Conservation (phyloP, 805 yeast species). For the Candida yuanshanica region DNA sequence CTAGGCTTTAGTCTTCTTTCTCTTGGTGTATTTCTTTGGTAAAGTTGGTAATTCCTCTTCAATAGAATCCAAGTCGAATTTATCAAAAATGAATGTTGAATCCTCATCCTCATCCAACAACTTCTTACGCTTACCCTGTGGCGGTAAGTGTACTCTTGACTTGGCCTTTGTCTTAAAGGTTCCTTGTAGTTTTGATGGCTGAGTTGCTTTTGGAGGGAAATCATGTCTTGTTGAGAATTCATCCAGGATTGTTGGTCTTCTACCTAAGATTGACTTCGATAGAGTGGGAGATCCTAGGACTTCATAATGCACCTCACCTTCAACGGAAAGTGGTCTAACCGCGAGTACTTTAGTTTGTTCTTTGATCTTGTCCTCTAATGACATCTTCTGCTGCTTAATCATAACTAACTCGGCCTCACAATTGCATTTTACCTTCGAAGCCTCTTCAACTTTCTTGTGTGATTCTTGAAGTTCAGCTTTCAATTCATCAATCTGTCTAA, state of each 20-base stretch:
- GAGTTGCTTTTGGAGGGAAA: background rate
- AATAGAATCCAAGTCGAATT: conserved; percentile 18
- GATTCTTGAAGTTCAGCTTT: background rate
- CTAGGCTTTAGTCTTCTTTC: conserved; percentile 15
- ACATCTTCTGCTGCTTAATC: background rate
- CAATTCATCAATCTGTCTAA: conserved; percentile 4
- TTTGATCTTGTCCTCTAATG: conserved; percentile 8
- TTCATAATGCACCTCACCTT: too few relatives aligned
- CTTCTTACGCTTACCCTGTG: conserved; percentile 22
- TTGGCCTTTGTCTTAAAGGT: background rate
- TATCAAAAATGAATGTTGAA: conserved; percentile 12
- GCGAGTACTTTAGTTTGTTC: background rate
- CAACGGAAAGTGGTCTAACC: background rate
- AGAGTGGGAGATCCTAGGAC: too few relatives aligned
- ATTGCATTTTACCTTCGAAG: too few relatives aligned
- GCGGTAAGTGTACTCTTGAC: background rate
- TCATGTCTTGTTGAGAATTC: too few relatives aligned
- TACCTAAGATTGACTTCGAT: background rate
- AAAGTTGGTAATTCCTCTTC: conserved; percentile 7
- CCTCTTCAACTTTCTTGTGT: background rate
- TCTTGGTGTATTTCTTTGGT: conserved; percentile 19
- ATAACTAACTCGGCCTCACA: background rate
- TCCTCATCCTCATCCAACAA: conserved; percentile 25
- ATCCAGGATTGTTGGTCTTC: background rate
- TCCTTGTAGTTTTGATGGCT: background rate